Percentiles rank a stretch among this genome's conserved stretches.
phyloP scores from a whole-genome alignment of 306 rosid species.

The Lupinus albus region DNA sequence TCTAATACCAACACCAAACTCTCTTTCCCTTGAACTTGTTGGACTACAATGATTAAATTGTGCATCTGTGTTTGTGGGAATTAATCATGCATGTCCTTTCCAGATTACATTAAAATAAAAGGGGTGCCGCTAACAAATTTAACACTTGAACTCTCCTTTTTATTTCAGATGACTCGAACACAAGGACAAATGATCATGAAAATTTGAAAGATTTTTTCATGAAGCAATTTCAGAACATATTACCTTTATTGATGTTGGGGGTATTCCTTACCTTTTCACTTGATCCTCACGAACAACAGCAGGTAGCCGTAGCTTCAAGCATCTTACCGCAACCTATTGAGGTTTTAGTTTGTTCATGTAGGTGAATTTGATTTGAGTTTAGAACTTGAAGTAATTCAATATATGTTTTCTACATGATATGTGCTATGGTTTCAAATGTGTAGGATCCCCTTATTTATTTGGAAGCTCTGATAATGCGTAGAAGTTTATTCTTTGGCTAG shows the following conservation, averaged over 20 bases:
- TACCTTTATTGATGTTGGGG: constrained; percentile 65
- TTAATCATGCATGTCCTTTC: constrained; percentile 19
- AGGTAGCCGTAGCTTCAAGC: constrained; percentile 51
- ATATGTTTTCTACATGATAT: constrained; percentile 1
- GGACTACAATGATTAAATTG: background rate
- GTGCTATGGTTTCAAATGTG: constrained; percentile 1
- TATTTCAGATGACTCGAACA: constrained; percentile 66
- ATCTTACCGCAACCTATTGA: background rate
- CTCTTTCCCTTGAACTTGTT: background rate
- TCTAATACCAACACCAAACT: constrained; percentile 8
- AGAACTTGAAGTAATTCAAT: constrained; percentile 22
- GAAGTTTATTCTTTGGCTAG: background rate
- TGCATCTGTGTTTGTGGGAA: constrained; percentile 14
- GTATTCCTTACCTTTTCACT: constrained; percentile 59
- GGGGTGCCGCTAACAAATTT: constrained; percentile 7
- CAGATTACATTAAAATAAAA: background rate
- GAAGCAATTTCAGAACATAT: constrained; percentile 59
- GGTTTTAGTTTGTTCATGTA: constrained; percentile 8
- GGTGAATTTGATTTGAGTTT: constrained; percentile 4
- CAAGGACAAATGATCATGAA: constrained; percentile 65
- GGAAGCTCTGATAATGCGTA: background rate
- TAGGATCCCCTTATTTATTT: constrained; percentile 26
- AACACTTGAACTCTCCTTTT: constrained; percentile 34
- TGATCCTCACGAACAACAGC: constrained; percentile 70
- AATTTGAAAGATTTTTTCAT: constrained; percentile 64